phyloP scores from a whole-genome alignment of 768 basidiomycete genomes.

The Tricholoma furcatifolium region DNA sequence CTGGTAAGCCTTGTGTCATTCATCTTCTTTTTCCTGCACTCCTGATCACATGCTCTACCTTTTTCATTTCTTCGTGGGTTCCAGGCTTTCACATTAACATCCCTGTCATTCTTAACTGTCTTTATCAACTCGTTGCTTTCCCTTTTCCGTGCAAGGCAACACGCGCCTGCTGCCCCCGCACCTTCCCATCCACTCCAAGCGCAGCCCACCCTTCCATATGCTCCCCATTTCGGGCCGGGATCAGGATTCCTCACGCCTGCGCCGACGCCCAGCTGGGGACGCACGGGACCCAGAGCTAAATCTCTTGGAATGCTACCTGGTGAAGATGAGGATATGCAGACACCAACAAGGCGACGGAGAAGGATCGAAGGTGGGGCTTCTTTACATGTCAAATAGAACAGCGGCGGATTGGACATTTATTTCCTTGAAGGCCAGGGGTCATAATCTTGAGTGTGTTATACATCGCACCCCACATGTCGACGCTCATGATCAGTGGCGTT shows the following conservation, averaged over 20 bases:
- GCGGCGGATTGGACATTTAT: background rate
- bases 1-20: slow-evolving; percentile 52
- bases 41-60: slow-evolving; percentile 13
- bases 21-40: background rate
- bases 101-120: slow-evolving; percentile 71
- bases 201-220: slow-evolving; percentile 38
- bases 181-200: slow-evolving; percentile 25
- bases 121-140: slow-evolving; percentile 82
- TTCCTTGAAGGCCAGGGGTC: background rate
- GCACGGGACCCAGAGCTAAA: slow-evolving; percentile 38
- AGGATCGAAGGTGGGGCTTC: slow-evolving; percentile 50
- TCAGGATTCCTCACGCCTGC: slow-evolving; percentile 48
- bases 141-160: slow-evolving; percentile 69
- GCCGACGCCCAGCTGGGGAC: slow-evolving; percentile 46
- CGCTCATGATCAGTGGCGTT: background rate
- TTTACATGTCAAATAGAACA: slow-evolving; percentile 53
- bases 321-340: slow-evolving; percentile 42
- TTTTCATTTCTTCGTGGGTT: background rate
- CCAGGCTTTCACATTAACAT: slow-evolving; percentile 73
- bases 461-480: background rate
- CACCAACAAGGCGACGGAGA: slow-evolving; percentile 50
- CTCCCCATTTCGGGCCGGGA: slow-evolving; percentile 40
- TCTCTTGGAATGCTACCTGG: slow-evolving; percentile 6
- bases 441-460: background rate
- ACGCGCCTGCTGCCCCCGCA: slow-evolving; percentile 36